These are phyloP conservation scores for Suillus decipiens DNA, from an alignment of 768 basidiomycete species.

Conservation along the genomic window DNA sequence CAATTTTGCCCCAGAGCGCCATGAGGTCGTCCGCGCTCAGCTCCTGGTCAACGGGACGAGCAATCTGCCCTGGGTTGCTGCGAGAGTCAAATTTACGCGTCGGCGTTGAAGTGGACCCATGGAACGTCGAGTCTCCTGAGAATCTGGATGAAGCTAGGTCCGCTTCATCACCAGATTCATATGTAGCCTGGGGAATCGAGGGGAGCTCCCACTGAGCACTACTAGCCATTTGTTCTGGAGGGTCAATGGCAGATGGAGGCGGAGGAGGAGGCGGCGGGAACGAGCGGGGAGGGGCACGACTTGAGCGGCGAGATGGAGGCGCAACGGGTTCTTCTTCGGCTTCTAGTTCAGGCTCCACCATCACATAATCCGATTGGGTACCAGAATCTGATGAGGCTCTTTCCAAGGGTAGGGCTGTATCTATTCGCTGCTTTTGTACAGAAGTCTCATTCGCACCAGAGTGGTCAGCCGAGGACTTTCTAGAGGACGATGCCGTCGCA, in stretches of 20 bases:
- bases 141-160: slow-evolving; percentile 57
- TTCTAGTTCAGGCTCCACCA: slow-evolving; percentile 58
- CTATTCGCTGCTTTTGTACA: slow-evolving; percentile 10
- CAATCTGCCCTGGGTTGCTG: slow-evolving; percentile 14
- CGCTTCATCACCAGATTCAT: slow-evolving; percentile 58
- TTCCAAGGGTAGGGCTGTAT: slow-evolving; percentile 4
- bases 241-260: slow-evolving; percentile 38
- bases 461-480: slow-evolving; percentile 40
- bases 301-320: slow-evolving; percentile 44
- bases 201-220: slow-evolving; percentile 68
- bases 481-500: slow-evolving; percentile 34
- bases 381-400: slow-evolving; percentile 4
- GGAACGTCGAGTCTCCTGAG: slow-evolving; percentile 56
- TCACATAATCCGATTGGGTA: slow-evolving; percentile 55
- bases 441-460: slow-evolving; percentile 16
- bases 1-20: slow-evolving; percentile 70
- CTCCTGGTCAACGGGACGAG: slow-evolving; percentile 34
- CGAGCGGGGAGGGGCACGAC: slow-evolving; percentile 25
- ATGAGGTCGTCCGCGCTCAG: slow-evolving; percentile 67
- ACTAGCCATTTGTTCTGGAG: slow-evolving; percentile 37
- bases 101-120: slow-evolving; percentile 30
- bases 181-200: slow-evolving; percentile 51
- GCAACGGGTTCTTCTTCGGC: slow-evolving; percentile 31
- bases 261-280: slow-evolving; percentile 38
- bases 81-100: slow-evolving; percentile 17